phyloP scores from a whole-genome alignment of 768 basidiomycete species.

The Lenzites betulinus region DNA sequence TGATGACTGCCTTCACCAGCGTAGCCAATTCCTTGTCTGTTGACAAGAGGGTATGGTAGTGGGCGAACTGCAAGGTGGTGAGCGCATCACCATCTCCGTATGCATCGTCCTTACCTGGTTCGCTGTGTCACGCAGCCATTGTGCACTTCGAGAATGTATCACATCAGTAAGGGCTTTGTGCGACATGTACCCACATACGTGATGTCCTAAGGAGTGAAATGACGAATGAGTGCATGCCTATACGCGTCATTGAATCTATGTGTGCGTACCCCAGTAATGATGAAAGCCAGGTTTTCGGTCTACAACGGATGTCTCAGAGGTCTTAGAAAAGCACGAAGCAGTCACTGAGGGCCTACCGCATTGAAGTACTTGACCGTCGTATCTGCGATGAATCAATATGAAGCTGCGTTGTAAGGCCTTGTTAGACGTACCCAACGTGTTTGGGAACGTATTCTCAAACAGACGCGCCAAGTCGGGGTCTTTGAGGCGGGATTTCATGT shows the following conservation, averaged over 20 bases:
- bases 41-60: slow-evolving; percentile 62
- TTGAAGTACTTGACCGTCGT: slow-evolving; percentile 80
- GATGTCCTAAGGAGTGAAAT: slow-evolving; percentile 53
- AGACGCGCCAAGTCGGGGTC: slow-evolving; percentile 77
- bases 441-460: slow-evolving; percentile 84
- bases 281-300: slow-evolving; percentile 74
- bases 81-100: not conserved
- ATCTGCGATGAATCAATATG: slow-evolving; percentile 41
- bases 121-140: slow-evolving; percentile 82
- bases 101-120: slow-evolving; percentile 55
- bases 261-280: slow-evolving; percentile 68
- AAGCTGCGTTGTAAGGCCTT: no score
- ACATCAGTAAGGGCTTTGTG: no score
- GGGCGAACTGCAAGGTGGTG: slow-evolving; percentile 54
- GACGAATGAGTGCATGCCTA: not conserved
- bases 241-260: not conserved
- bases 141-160: slow-evolving; percentile 51
- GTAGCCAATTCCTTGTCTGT: slow-evolving; percentile 59
- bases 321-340: not conserved
- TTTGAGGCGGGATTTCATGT: slow-evolving; percentile 71
- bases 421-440: slow-evolving; percentile 62
- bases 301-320: slow-evolving; percentile 29
- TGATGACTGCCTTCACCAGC: slow-evolving; percentile 79
- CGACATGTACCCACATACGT: slow-evolving; percentile 49
- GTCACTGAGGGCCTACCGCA: slow-evolving; percentile 41